phyloP scores from a whole-genome alignment of 495 filamentous ascomycete genomes.

The Talaromyces thailandensis region DNA sequence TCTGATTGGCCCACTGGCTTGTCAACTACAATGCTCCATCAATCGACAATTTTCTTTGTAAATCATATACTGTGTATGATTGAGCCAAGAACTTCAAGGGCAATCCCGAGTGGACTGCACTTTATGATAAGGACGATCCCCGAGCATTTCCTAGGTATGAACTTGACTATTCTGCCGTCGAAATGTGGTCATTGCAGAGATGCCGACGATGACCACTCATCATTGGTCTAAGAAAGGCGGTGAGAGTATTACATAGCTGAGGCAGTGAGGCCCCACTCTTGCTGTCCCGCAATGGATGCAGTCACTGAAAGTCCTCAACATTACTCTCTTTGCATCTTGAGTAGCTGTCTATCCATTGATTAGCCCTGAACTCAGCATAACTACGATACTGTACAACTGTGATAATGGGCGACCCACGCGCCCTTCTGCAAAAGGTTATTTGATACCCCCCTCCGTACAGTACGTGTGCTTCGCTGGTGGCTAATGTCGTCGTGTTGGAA shows the following conservation, averaged over 20 bases:
- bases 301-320: background rate
- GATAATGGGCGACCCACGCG: constrained; percentile 42
- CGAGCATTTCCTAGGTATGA: too few relatives aligned
- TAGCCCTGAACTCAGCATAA: background rate
- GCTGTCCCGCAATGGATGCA: background rate
- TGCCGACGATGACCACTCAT: background rate
- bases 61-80: background rate
- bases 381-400: background rate
- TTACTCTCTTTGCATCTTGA: background rate
- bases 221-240: background rate
- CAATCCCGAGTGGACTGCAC: too few relatives aligned
- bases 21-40: background rate
- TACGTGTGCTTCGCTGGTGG: background rate
- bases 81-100: background rate
- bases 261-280: background rate
- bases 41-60: background rate
- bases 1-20: background rate
- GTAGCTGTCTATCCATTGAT: background rate
- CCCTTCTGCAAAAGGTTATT: constrained; percentile 46
- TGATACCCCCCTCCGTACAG: background rate
- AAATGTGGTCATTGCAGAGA: background rate
- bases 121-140: too few relatives aligned
- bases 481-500: background rate
- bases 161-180: background rate
- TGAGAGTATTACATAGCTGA: background rate